A percentile compares a stretch with the other conserved stretches of the same genome.
Conservation (phyloP, 306 rosid species). For the Abrus pulchellus region DNA sequence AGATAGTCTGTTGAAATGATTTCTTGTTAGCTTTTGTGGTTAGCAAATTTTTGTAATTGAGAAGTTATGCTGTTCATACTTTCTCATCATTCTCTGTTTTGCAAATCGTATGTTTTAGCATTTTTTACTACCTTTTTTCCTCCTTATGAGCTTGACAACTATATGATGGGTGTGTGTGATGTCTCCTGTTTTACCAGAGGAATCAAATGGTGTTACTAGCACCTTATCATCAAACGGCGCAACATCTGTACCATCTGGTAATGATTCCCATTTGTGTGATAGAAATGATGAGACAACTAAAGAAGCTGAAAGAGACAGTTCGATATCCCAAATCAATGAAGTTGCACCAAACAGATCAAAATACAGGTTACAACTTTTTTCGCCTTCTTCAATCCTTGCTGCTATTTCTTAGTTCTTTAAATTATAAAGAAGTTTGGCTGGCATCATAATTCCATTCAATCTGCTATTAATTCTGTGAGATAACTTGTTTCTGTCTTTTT, state of each 20-base stretch:
- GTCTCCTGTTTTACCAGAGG: conserved; percentile 50
- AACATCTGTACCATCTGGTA: conserved; percentile 27
- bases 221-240: conserved; percentile 25
- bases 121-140: neutral
- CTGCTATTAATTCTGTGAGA: conserved; percentile 8
- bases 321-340: conserved; percentile 31
- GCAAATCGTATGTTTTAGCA: conserved; percentile 2
- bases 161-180: conserved; percentile 13
- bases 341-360: conserved; percentile 51
- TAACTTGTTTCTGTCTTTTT: neutral
- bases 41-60: conserved; percentile 4
- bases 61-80: neutral
- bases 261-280: conserved; percentile 32
- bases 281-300: conserved; percentile 32
- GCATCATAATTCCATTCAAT: conserved; percentile 15
- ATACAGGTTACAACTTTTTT: conserved; percentile 57
- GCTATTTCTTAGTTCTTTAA: neutral
- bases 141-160: neutral
- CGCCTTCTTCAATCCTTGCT: conserved; percentile 9
- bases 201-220: conserved; percentile 44
- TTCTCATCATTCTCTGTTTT: conserved; percentile 12
- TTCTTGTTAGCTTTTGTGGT: neutral
- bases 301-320: conserved; percentile 45
- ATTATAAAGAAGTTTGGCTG: neutral
- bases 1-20: neutral